phyloP scores from a whole-genome alignment of 2,329 filamentous ascomycete genomes.

The Calonectria pseudoreteaudii region DNA sequence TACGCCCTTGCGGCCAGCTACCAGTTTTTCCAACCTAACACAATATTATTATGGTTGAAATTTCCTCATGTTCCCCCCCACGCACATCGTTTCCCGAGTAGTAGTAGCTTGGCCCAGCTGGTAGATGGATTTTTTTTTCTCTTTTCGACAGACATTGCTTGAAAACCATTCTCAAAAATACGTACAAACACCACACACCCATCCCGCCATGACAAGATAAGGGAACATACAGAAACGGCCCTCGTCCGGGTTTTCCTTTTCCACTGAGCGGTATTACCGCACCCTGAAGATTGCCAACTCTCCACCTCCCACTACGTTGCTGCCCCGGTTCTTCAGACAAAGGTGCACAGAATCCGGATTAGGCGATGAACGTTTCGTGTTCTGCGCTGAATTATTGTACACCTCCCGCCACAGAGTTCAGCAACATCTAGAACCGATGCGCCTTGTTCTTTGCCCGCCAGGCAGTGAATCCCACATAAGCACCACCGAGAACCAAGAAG shows the following conservation, averaged over 20 bases:
- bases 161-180: constrained; percentile 21
- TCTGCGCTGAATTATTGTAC: constrained; percentile 8
- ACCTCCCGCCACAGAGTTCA: background rate
- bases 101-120: background rate
- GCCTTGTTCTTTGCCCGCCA: constrained; percentile 77
- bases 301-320: background rate
- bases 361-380: constrained; percentile 15
- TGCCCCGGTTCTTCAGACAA: constrained; percentile 21
- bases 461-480: constrained; percentile 86
- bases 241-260: constrained; percentile 10
- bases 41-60: background rate
- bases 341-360: constrained; percentile 19
- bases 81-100: background rate
- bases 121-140: constrained; percentile 2
- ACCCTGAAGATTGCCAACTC: background rate
- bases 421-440: constrained; percentile 65
- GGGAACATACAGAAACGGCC: constrained; percentile 18
- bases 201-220: constrained; percentile 21
- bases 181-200: constrained; percentile 23
- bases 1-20: background rate
- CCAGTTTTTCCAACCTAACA: background rate
- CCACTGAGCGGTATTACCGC: constrained; percentile 6
- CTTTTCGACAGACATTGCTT: constrained; percentile 16
- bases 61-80: background rate
- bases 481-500: constrained; percentile 75